phyloP scores from a whole-genome alignment of 306 rosid species.

The Coriaria nepalensis region DNA sequence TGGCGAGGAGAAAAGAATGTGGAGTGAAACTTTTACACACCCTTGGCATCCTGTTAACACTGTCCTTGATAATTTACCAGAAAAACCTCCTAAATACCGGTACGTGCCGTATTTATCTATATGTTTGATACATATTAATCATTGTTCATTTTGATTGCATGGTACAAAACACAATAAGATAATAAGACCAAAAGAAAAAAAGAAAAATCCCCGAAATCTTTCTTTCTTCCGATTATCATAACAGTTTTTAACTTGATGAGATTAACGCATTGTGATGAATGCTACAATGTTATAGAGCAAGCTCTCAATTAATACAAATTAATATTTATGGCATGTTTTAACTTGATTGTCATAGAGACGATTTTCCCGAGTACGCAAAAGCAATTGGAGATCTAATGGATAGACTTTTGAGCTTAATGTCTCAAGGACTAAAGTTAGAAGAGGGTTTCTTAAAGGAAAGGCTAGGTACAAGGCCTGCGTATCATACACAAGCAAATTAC shows the following conservation, averaged over 20 bases:
- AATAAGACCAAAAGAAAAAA: background rate
- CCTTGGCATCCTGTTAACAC: slow-evolving; percentile 23
- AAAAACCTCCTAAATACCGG: slow-evolving; percentile 21
- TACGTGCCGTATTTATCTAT: too few relatives aligned
- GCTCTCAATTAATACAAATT: background rate
- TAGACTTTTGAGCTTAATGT: slow-evolving; percentile 28
- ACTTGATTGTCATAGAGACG: slow-evolving; percentile 17
- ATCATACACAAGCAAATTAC: slow-evolving; percentile 30
- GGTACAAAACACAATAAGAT: background rate
- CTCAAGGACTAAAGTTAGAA: slow-evolving; percentile 35
- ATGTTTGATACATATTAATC: background rate
- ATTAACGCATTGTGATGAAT: too few relatives aligned
- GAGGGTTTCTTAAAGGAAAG: slow-evolving; percentile 16
- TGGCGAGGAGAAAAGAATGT: slow-evolving; percentile 17
- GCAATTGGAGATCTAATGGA: slow-evolving; percentile 24
- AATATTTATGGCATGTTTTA: background rate
- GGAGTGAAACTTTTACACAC: slow-evolving; percentile 40
- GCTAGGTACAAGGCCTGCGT: slow-evolving; percentile 25
- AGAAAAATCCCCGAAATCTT: background rate
- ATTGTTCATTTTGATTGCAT: background rate
- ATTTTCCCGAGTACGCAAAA: slow-evolving; percentile 33
- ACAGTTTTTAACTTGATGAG: too few relatives aligned
- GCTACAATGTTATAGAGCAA: background rate
- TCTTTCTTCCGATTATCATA: too few relatives aligned
- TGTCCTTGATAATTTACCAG: slow-evolving; percentile 18